Base-by-base conservation (phyloP, 108 stramenopile species). In the Pseudonitzschia pungens region DNA sequence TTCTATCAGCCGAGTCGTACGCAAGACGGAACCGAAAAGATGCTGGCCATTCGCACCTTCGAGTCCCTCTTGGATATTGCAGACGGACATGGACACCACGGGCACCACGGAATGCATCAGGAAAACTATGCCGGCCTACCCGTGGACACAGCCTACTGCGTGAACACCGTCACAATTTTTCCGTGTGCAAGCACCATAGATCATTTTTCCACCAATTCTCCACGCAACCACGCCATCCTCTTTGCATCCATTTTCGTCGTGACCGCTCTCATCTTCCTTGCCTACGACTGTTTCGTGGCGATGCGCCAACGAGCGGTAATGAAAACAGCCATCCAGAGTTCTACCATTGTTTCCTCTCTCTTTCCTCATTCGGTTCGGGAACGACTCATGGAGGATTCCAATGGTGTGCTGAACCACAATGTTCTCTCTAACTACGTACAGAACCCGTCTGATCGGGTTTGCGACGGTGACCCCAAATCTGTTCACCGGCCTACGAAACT, bases 351-450 rank as follows among this genome's bases (percentile, higher is more conserved):
- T 15, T 73, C 80, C 52, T 65, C 71, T 32, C 65, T 90, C 70
- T 88, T 88, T 72, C 87, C 86, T 5, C 66, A 78, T 11, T 53
- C 76, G 1, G 72, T 87, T 44, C 82, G 81, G n/a, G 83, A 90
- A n/a, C 75, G 87, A 3, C 77, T 90, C 9, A 1, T 88, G 69
- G 48, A 63, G 51, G 18, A 40, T 2, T 12, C 9, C 54, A 55
- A 21, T 22, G 54, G 54, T 26, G 26, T 18, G 18, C 3, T 18
- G 18, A 11, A 18, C 5, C 62, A 20, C 21, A 12, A 2, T 6
- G 36, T 36, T 36, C 36, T 6, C 36, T 36, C 36, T 6, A n/a
- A n/a, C n/a, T n/a, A n/a, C n/a, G n/a, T n/a, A n/a, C n/a, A n/a
- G n/a, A n/a, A n/a, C n/a, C n/a, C n/a, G n/a, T n/a, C n/a, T n/a